Evolutionary conservation across 371 early-diverging fungal genomes (phyloP).

Genomic region (Mucor ambiguus): DNA sequence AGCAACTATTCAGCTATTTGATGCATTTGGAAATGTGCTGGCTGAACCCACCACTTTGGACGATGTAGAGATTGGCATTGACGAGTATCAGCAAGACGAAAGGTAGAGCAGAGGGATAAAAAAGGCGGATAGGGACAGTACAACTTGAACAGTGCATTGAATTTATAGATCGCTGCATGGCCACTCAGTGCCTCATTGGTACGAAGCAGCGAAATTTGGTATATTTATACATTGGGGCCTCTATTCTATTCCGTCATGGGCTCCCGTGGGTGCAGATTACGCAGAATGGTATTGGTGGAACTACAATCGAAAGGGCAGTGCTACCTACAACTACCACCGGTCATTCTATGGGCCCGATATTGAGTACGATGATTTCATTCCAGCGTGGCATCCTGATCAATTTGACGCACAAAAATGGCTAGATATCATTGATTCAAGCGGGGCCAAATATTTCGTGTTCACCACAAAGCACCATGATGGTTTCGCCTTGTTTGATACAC

Average conservation of each 20-base stretch:
- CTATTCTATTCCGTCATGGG: conserved; percentile 42
- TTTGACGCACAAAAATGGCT: conserved; percentile 35
- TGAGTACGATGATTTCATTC: conserved; percentile 37
- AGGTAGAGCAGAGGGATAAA: background rate
- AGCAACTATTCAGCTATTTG: background rate
- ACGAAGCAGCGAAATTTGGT: conserved; percentile 36
- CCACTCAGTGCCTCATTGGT: conserved; percentile 36
- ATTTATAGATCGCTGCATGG: conserved; percentile 5
- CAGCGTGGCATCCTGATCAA: conserved; percentile 15
- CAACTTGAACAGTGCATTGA: background rate
- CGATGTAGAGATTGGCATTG: conserved; percentile 4
- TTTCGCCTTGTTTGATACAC: conserved; percentile 36
- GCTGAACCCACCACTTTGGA: background rate
- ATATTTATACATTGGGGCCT: conserved; percentile 47
- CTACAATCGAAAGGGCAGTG: conserved; percentile 23
- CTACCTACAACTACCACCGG: conserved; percentile 31
- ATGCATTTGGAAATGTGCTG: background rate
- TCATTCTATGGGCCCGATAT: conserved; percentile 29
- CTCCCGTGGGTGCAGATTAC: conserved; percentile 34
- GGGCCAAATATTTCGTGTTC: conserved; percentile 42
- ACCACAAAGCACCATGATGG: conserved; percentile 47
- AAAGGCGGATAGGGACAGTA: background rate
- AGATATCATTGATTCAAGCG: conserved; percentile 26
- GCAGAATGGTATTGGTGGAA: conserved; percentile 50
- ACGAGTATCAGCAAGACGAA: background rate